These are phyloP conservation scores for Eutrema salsugineum DNA, from an alignment of 441 rosid species.

Conservation along the genomic window DNA sequence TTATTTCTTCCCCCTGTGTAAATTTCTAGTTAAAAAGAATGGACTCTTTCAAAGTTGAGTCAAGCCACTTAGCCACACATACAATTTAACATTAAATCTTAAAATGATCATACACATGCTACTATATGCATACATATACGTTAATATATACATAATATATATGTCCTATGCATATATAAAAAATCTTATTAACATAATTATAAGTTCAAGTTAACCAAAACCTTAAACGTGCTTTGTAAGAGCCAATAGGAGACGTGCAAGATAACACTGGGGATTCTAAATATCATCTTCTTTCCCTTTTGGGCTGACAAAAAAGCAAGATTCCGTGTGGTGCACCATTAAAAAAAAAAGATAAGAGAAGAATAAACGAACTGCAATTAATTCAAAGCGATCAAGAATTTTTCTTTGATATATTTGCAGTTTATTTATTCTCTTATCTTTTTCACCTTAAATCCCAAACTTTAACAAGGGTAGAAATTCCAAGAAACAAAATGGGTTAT, in stretches of 20 bases:
- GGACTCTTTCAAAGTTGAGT: neutral
- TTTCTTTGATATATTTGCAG: too few species aligned
- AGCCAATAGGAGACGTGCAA: conserved; percentile 25
- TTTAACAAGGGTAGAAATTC: neutral
- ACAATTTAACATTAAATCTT: too few species aligned
- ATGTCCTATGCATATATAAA: neutral
- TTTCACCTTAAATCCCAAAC: too few species aligned
- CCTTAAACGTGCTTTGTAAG: conserved; percentile 20
- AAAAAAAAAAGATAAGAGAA: neutral
- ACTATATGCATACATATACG: neutral
- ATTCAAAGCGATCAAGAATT: too few species aligned
- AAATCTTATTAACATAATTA: neutral
- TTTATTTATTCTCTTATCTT: too few species aligned
- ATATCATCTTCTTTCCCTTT: neutral
- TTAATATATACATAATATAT: neutral
- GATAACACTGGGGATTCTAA: neutral
- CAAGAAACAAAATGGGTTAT: neutral
- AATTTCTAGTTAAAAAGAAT: neutral
- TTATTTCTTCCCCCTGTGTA: neutral
- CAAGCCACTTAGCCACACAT: neutral
- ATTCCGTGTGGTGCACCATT: conserved; percentile 26
- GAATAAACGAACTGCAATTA: neutral
- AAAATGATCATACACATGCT: neutral
- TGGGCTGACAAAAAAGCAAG: conserved; percentile 20
- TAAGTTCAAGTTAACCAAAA: conserved; percentile 9